Conservation (phyloP, 306 rosid genomes). For the Quercus suber region DNA sequence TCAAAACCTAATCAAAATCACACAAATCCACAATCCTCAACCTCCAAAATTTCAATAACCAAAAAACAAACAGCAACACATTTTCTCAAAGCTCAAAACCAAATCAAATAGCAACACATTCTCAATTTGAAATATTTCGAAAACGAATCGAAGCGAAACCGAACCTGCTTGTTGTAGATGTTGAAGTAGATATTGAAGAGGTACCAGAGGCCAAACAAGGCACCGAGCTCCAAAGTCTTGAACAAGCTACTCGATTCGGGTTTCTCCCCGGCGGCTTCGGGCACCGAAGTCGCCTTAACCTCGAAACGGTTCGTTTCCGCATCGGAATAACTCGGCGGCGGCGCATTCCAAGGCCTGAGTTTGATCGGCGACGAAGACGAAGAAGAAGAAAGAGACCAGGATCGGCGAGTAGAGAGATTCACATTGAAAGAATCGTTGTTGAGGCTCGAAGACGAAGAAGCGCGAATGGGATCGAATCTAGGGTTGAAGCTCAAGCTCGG, state of each 20-base stretch:
- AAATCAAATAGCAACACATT: neutral
- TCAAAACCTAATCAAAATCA: neutral
- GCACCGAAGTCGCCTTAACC: constrained; percentile 51
- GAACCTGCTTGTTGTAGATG: constrained; percentile 92
- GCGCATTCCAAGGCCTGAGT: constrained; percentile 45
- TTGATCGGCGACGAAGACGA: constrained; percentile 46
- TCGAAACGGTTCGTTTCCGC: constrained; percentile 25
- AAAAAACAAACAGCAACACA: no score
- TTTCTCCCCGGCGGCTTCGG: constrained; percentile 47
- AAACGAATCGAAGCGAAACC: neutral
- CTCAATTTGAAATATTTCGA: neutral
- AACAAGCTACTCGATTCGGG: constrained; percentile 10
- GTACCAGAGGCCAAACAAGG: constrained; percentile 74
- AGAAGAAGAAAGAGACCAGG: constrained; percentile 43
- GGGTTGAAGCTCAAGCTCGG: neutral
- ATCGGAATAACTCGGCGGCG: constrained; percentile 23
- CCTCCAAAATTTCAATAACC: no score
- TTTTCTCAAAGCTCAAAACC: neutral
- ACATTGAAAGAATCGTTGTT: constrained; percentile 27
- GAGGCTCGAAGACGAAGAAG: constrained; percentile 28
- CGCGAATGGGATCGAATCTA: constrained; percentile 26
- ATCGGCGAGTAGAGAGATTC: constrained; percentile 40
- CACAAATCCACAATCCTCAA: no score
- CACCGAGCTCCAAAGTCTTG: constrained; percentile 64
- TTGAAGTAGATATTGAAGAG: constrained; percentile 88